These are phyloP conservation scores for Hyaloscypha bicolor DNA, from an alignment of 495 filamentous ascomycete genomes.

Conservation along the genomic window DNA sequence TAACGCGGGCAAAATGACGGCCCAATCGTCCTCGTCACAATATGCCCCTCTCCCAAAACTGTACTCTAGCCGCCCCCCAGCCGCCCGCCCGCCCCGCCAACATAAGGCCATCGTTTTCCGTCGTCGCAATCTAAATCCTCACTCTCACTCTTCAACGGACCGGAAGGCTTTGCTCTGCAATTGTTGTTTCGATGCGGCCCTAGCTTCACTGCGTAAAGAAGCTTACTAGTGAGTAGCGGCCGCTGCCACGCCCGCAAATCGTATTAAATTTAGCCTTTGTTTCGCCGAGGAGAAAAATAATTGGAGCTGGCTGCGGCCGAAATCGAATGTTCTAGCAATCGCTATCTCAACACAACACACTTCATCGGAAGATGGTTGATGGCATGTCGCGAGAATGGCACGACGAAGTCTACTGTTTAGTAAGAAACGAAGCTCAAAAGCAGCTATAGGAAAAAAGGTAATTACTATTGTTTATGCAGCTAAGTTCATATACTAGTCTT, in stretches of 20 bases:
- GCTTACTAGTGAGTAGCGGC: too few relatives aligned
- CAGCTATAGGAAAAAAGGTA: conserved; percentile 2
- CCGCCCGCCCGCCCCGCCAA: background rate
- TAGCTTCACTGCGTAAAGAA: background rate
- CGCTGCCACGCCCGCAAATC: too few relatives aligned
- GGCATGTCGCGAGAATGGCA: background rate
- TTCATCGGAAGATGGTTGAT: background rate
- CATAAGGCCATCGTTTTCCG: background rate
- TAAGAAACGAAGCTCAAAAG: conserved; percentile 1
- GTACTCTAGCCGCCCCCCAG: background rate
- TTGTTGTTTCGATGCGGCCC: background rate
- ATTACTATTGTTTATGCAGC: background rate
- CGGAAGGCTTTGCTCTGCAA: background rate
- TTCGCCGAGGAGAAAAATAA: background rate
- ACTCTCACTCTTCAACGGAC: background rate
- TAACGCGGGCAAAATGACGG: background rate
- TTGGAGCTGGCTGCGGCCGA: background rate
- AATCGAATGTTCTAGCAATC: background rate
- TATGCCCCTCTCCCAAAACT: background rate
- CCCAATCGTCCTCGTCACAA: background rate
- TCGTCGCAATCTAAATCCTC: background rate
- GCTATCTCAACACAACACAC: background rate
- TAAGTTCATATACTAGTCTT: background rate
- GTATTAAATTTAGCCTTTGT: background rate
- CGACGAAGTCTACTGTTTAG: background rate